A percentile compares a stretch with the other conserved stretches of the same genome.
phyloP scores from a whole-genome alignment of 345 rosid genomes.

The Xanthoceras sorbifolium region DNA sequence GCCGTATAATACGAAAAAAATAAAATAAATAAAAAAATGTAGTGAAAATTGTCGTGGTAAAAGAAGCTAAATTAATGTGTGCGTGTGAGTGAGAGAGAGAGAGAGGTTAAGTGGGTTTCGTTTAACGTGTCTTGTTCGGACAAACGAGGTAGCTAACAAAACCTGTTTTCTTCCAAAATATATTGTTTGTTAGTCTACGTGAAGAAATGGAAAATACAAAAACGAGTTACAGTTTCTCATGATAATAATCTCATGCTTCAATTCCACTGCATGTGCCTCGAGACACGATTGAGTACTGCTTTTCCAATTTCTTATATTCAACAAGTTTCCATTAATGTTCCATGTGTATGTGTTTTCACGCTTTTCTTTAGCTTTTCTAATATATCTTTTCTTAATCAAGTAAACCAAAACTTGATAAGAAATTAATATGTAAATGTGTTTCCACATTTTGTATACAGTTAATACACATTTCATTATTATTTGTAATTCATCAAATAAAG shows the following conservation, averaged over 20 bases:
- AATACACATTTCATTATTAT: not conserved
- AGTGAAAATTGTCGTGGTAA: too few relatives aligned
- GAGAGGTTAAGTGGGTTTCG: not conserved
- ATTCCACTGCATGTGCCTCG: not conserved
- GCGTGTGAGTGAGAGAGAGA: too few relatives aligned
- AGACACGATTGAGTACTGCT: conserved; percentile 10
- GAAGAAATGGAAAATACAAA: conserved; percentile 6
- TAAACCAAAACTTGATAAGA: not conserved
- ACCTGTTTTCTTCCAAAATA: conserved; percentile 9
- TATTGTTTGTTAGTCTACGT: conserved; percentile 20
- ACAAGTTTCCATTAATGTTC: conserved; percentile 4
- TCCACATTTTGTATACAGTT: not conserved
- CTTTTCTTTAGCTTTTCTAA: not conserved
- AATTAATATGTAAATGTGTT: not conserved
- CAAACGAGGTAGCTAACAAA: conserved; percentile 26
- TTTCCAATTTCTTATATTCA: not conserved
- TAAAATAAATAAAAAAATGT: too few relatives aligned
- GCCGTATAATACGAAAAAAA: too few relatives aligned
- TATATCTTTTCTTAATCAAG: not conserved
- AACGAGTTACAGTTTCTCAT: conserved; percentile 16
- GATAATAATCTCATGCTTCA: conserved; percentile 25
- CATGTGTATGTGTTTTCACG: conserved; percentile 11
- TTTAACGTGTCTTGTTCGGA: conserved; percentile 19
- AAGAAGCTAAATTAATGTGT: too few relatives aligned
- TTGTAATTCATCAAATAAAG: not conserved